These are phyloP conservation scores for Oxyria digyna DNA, from an alignment of 148 eudicot genomes.

Conservation along the genomic window DNA sequence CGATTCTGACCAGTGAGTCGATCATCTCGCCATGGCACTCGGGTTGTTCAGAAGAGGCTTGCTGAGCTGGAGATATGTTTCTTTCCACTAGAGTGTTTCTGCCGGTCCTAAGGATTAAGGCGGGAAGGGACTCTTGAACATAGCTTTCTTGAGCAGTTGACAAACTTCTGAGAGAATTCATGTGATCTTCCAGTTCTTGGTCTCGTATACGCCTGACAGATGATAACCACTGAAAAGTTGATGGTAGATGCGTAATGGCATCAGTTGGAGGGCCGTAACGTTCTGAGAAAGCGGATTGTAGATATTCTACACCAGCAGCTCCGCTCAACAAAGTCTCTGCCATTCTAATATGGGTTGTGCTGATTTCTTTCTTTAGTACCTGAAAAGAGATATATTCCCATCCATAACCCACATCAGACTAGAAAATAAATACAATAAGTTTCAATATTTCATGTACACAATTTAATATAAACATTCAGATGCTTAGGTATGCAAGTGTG, in stretches of 20 bases:
- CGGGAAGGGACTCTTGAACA: background rate
- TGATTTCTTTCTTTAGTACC: conserved; percentile 4
- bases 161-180: background rate
- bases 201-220: background rate
- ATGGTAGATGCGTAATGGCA: background rate
- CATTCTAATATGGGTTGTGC: conserved; percentile 5
- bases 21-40: conserved; percentile 5
- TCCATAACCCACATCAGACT: background rate
- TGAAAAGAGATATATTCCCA: no score
- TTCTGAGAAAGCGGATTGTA: background rate
- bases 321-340: conserved; percentile 2
- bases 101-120: conserved; percentile 2
- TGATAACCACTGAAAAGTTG: conserved; percentile 2
- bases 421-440: background rate
- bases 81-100: conserved; percentile 1
- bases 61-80: background rate
- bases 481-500: background rate
- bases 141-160: background rate
- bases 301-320: conserved; percentile 5
- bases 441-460: background rate
- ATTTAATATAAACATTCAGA: background rate
- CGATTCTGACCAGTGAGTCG: conserved; percentile 4
- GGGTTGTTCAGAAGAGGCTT: conserved; percentile 3
- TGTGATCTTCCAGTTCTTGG: conserved; percentile 3
- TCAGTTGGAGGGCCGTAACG: conserved; percentile 5